These are phyloP conservation scores for Chrysosphaeria jannelii DNA, from an alignment of 2,329 filamentous ascomycete species.

Conservation along the genomic window DNA sequence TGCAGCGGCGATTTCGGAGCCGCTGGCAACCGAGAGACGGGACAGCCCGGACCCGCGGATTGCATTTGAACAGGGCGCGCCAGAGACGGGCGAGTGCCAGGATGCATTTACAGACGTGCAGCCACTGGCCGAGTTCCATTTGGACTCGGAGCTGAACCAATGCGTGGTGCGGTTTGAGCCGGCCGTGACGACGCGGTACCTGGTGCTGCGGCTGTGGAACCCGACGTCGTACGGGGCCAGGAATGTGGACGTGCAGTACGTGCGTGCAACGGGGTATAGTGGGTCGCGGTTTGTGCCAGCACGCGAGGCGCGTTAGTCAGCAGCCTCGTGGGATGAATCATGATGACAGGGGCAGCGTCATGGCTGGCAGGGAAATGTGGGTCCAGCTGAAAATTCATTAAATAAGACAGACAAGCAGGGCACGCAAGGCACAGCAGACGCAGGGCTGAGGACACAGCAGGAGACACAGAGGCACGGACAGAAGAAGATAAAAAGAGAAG, in stretches of 20 bases:
- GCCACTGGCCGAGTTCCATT: slow-evolving; percentile 58
- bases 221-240: slow-evolving; percentile 28
- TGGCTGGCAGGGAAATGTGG: too few species aligned
- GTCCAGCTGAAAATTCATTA: too few species aligned
- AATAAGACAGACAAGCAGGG: too few species aligned
- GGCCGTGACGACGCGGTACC: slow-evolving; percentile 50
- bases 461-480: too few species aligned
- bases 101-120: slow-evolving; percentile 12
- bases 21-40: background rate
- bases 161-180: slow-evolving; percentile 70
- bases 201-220: slow-evolving; percentile 76
- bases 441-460: too few species aligned
- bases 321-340: too few species aligned
- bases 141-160: slow-evolving; percentile 53
- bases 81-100: background rate
- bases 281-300: slow-evolving; percentile 64
- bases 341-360: too few species aligned
- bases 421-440: too few species aligned
- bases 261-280: slow-evolving; percentile 57
- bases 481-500: too few species aligned
- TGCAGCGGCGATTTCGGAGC: slow-evolving; percentile 9
- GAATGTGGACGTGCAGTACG: slow-evolving; percentile 75
- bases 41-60: background rate
- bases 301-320: slow-evolving; percentile 27
- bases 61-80: background rate